These are phyloP conservation scores for Sanguinoderma infundibulare DNA, from an alignment of 1,284 basidiomycete genomes.

Conservation along the genomic window DNA sequence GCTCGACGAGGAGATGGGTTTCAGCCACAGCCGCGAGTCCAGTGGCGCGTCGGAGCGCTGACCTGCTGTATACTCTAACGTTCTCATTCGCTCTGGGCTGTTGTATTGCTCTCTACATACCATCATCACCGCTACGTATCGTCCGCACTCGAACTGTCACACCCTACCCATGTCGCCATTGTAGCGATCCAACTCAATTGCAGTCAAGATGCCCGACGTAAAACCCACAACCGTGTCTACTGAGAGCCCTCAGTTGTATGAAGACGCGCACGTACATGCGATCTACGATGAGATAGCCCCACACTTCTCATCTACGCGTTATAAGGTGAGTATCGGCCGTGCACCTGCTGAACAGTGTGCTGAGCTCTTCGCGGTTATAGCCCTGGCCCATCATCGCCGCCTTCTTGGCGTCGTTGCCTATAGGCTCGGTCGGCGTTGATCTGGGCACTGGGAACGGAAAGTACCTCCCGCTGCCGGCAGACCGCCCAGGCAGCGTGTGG, in stretches of 20 bases:
- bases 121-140: slow-evolving; percentile 1
- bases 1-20: slow-evolving; percentile 79
- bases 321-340: slow-evolving; percentile 80
- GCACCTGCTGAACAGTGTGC: background rate
- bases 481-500: slow-evolving; percentile 61
- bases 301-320: slow-evolving; percentile 93
- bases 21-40: slow-evolving; percentile 30
- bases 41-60: slow-evolving; percentile 14
- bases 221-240: slow-evolving; percentile 44
- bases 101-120: slow-evolving; percentile 15
- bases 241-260: slow-evolving; percentile 61
- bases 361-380: slow-evolving; percentile 42
- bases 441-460: slow-evolving; percentile 98
- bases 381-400: slow-evolving; percentile 93
- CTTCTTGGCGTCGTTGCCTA: slow-evolving; percentile 79
- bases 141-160: slow-evolving; percentile 12
- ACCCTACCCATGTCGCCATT: background rate
- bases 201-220: slow-evolving; percentile 35
- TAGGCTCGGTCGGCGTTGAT: slow-evolving; percentile 89
- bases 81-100: slow-evolving; percentile 8
- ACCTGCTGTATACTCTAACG: background rate
- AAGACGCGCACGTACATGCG: slow-evolving; percentile 77
- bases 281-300: slow-evolving; percentile 92
- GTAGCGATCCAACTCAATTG: background rate
- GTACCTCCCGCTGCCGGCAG: slow-evolving; percentile 77